phyloP scores from a whole-genome alignment of 2,329 filamentous ascomycete species.

The Fusarium sp. region DNA sequence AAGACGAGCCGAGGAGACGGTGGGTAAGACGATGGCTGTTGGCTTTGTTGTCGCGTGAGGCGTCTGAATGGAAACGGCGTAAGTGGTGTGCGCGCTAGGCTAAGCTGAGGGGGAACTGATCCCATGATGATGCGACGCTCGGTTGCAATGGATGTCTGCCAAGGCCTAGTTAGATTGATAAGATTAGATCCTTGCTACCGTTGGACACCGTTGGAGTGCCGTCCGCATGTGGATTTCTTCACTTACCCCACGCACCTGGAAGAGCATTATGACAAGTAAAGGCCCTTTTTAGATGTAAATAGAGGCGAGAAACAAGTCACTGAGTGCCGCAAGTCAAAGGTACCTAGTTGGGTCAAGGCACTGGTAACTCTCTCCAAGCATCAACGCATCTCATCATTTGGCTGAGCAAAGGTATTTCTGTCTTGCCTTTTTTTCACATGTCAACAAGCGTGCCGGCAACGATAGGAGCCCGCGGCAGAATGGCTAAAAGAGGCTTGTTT shows the following conservation, averaged over 20 bases:
- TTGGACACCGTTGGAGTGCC: slow-evolving; percentile 7
- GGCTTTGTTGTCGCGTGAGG: slow-evolving; percentile 23
- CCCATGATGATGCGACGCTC: slow-evolving; percentile 44
- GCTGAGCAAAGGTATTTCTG: not conserved
- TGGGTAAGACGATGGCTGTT: slow-evolving; percentile 24
- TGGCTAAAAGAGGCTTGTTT: not conserved
- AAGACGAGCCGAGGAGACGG: slow-evolving; percentile 9
- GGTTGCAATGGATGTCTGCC: not conserved
- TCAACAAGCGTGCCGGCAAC: not conserved
- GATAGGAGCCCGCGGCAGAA: not conserved
- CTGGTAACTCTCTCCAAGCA: too few species aligned
- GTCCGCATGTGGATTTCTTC: not conserved
- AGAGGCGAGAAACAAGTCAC: too few species aligned
- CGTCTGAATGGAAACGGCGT: slow-evolving; percentile 29
- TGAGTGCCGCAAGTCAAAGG: too few species aligned
- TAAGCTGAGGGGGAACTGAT: slow-evolving; percentile 35
- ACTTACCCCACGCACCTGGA: not conserved
- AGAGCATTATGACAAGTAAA: not conserved
- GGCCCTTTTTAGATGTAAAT: not conserved
- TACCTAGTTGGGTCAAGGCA: too few species aligned
- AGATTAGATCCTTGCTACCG: slow-evolving; percentile 51
- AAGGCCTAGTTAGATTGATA: slow-evolving; percentile 51
- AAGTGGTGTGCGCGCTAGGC: slow-evolving; percentile 41
- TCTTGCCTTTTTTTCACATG: not conserved
- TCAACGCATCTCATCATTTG: not conserved